Base-by-base conservation (phyloP, 2,329 filamentous ascomycete species). In the Venturia aucupariae region DNA sequence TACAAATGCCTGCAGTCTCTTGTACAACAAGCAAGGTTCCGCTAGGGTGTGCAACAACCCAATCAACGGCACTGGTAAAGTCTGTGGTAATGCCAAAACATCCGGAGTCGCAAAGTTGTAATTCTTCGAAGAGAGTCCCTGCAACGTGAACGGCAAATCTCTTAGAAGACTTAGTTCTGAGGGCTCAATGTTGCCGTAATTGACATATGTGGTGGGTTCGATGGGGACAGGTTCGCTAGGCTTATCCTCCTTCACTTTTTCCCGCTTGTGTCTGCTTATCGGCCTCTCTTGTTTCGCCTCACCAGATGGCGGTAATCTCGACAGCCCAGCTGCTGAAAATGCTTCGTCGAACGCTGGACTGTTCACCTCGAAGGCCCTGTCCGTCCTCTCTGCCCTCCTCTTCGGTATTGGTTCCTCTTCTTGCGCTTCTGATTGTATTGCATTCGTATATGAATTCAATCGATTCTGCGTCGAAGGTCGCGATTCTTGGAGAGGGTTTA, bases 1-100 rank as follows among this genome's bases (percentile, higher is more conserved):
- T 65, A 93, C 88, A 75, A 96, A 99, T 3, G 83, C 81, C 17
- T 91, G 85, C 0, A 99, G 82, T 0, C 85, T 85, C 66, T 88
- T 86, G 73, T 97, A 99, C 10, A 99, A 80, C n/a, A 99, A 80
- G 5, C 93, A 95, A 8, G 94, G 94, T 72, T 99, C 94, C 1
- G 94, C 92, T 24, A 99, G 79, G 0, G 89, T 90, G 71, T 99
- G 91, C 2, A 99, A 80, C 11, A 99, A 82, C 19, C 92, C 92
- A 17, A 97, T 81, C 11, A 97, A 81, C 2, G 94, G 93, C 6
- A 92, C 80, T 1, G 94, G 92, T 6, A 99, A 81, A 0, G 87
- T 90, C 0, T 86, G 71, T 0, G 94, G 95, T 32, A 99, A 79
- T 71, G 86, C 90, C 62, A 97, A 78, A 2, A 84, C 85, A 27